A percentile compares a stretch with the other conserved stretches of the same genome.
These are phyloP conservation scores for Falciphora oryzae DNA, from an alignment of 2,329 filamentous ascomycete genomes.

Conservation along the genomic window DNA sequence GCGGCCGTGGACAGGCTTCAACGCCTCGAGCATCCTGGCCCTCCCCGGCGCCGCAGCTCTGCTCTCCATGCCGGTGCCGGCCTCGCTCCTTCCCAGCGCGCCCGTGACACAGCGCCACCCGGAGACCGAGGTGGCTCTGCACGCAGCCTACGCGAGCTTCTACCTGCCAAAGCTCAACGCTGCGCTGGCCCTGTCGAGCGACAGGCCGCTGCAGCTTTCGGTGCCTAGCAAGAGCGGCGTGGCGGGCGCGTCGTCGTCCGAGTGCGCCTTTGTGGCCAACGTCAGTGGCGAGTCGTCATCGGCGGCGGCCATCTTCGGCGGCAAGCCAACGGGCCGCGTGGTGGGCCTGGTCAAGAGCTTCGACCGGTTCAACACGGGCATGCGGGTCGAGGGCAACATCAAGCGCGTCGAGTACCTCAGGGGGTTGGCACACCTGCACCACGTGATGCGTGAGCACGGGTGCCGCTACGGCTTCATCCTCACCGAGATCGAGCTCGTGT, in stretches of 20 bases:
- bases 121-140: constrained; percentile 71
- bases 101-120: constrained; percentile 57
- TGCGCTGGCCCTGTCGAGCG: constrained; percentile 70
- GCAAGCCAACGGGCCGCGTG: constrained; percentile 39
- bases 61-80: constrained; percentile 62
- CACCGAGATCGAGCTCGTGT: constrained; percentile 89
- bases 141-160: constrained; percentile 68
- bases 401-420: constrained; percentile 86
- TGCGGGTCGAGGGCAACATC: constrained; percentile 79
- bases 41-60: constrained; percentile 69
- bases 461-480: constrained; percentile 95
- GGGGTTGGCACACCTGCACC: constrained; percentile 78
- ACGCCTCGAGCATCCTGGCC: constrained; percentile 60
- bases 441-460: constrained; percentile 87
- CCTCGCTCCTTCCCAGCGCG: constrained; percentile 55
- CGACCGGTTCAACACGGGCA: constrained; percentile 91
- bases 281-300: constrained; percentile 49
- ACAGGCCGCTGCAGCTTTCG: constrained; percentile 52
- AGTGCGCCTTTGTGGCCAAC: constrained; percentile 56
- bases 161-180: constrained; percentile 86
- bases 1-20: constrained; percentile 77
- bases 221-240: constrained; percentile 32
- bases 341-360: constrained; percentile 80
- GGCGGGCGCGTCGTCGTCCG: constrained; percentile 26
- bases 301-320: constrained; percentile 46